Conservation (phyloP, 768 basidiomycete species). For the Boletus barrowsii region DNA sequence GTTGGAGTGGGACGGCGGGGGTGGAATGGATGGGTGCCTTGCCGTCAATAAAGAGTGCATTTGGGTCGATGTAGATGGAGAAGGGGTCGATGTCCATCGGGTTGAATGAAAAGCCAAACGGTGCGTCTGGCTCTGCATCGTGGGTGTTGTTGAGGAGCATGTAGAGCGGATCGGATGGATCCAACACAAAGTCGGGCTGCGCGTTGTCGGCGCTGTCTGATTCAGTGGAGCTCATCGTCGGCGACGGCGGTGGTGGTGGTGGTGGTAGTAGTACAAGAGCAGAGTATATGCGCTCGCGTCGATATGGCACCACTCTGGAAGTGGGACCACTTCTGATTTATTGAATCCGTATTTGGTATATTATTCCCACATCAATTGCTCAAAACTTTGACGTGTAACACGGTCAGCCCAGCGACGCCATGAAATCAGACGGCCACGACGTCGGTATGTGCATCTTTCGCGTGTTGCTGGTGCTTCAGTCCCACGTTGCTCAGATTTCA, state of each 20-base stretch:
- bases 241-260: not conserved
- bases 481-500: slow-evolving; percentile 52
- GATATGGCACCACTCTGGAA: slow-evolving; percentile 26
- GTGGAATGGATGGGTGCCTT: slow-evolving; percentile 18
- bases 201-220: slow-evolving; percentile 11
- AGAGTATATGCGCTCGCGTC: not conserved
- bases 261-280: no score
- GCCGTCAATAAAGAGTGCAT: slow-evolving; percentile 48
- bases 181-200: slow-evolving; percentile 43
- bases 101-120: slow-evolving; percentile 36
- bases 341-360: slow-evolving; percentile 14
- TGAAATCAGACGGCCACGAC: slow-evolving; percentile 12
- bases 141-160: slow-evolving; percentile 50
- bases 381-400: not conserved
- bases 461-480: not conserved
- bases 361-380: slow-evolving; percentile 22
- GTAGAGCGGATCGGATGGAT: slow-evolving; percentile 57
- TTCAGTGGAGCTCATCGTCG: slow-evolving; percentile 19
- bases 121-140: slow-evolving; percentile 33
- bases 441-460: slow-evolving; percentile 18
- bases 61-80: slow-evolving; percentile 62
- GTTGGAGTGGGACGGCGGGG: slow-evolving; percentile 21
- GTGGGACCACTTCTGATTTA: slow-evolving; percentile 25
- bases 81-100: slow-evolving; percentile 55
- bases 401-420: not conserved